A percentile compares a stretch with the other conserved stretches of the same genome.
Evolutionary conservation across 2,329 filamentous ascomycete species (phyloP).

Genomic region (Cercospora brassicicola): DNA sequence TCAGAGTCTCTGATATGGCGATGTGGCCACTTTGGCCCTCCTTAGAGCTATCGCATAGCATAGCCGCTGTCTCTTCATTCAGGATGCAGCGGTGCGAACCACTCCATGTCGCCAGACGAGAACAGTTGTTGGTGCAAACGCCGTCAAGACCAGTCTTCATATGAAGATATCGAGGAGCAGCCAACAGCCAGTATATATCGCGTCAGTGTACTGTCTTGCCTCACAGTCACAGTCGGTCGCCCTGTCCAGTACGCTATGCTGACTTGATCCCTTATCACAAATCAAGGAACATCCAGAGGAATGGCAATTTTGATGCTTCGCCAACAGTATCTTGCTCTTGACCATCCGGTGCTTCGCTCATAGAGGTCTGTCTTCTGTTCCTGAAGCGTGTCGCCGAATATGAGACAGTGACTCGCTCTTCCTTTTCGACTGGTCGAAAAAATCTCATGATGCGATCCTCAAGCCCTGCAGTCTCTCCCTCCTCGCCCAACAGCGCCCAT

Average conservation of each 20-base stretch:
- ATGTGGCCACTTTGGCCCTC: no score
- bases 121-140: no score
- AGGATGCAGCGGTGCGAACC: no score
- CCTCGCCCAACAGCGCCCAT: neutral
- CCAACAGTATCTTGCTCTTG: neutral
- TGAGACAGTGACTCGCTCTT: neutral
- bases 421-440: neutral
- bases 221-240: no score
- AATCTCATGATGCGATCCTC: neutral
- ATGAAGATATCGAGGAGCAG: no score
- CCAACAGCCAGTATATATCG: no score
- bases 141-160: no score
- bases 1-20: no score
- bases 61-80: no score
- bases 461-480: neutral
- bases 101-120: no score
- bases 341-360: neutral
- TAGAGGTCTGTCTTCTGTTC: neutral
- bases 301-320: neutral
- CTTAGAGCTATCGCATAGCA: no score
- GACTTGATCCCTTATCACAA: neutral
- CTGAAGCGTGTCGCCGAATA: neutral
- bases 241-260: neutral
- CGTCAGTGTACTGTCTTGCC: no score
- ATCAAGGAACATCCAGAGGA: neutral